phyloP scores from a whole-genome alignment of 2,329 filamentous ascomycete genomes.

The Fusarium longipes region DNA sequence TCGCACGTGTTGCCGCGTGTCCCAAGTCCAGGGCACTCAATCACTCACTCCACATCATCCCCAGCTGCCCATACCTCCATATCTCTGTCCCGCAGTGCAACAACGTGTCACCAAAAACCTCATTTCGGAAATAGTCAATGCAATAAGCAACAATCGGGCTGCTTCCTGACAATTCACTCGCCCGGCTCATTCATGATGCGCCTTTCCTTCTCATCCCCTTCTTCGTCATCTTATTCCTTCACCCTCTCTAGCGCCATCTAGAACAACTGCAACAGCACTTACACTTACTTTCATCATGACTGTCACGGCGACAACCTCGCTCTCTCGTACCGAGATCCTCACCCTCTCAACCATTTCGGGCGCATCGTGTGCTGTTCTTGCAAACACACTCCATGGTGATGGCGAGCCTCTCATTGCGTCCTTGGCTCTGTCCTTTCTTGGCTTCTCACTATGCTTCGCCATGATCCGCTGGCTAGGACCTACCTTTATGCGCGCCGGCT shows the following conservation, averaged over 20 bases:
- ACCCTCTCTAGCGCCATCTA: slow-evolving; percentile 7
- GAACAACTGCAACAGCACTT: background rate
- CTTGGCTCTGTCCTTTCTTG: slow-evolving; percentile 84
- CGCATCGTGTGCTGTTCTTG: slow-evolving; percentile 77
- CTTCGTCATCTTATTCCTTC: background rate
- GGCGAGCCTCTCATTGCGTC: slow-evolving; percentile 91
- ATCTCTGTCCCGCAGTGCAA: slow-evolving; percentile 28
- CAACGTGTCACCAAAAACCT: slow-evolving; percentile 42
- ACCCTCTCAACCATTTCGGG: slow-evolving; percentile 71
- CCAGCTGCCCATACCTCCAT: background rate
- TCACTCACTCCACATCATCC: slow-evolving; percentile 29
- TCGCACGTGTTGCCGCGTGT: slow-evolving; percentile 43
- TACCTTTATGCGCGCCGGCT: slow-evolving; percentile 86
- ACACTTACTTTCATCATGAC: slow-evolving; percentile 42
- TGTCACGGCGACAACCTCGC: slow-evolving; percentile 49
- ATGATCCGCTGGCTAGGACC: slow-evolving; percentile 94
- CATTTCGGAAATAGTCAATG: slow-evolving; percentile 1
- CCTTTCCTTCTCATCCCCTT: slow-evolving; percentile 7
- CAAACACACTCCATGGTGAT: slow-evolving; percentile 84
- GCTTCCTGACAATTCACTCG: background rate
- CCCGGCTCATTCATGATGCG: slow-evolving; percentile 24
- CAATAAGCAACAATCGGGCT: background rate
- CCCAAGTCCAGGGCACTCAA: background rate
- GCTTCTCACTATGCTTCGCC: slow-evolving; percentile 83
- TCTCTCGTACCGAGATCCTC: slow-evolving; percentile 65